Percentiles rank a stretch among this genome's conserved stretches.
phyloP scores from a whole-genome alignment of 331 rosid genomes.

The Acacia concinna region DNA sequence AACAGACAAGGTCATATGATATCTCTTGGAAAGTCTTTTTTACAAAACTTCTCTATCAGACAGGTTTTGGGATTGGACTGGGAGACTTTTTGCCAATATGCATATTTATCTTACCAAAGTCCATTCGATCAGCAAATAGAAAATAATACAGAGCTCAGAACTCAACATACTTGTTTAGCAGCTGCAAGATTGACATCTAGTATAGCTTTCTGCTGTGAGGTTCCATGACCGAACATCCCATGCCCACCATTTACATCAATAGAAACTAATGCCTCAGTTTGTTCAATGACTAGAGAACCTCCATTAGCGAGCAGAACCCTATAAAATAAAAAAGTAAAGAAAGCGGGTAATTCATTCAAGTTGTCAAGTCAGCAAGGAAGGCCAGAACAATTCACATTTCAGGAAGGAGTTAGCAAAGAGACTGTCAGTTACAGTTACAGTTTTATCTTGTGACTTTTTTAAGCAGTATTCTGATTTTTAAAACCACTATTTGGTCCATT shows the following conservation, averaged over 20 bases:
- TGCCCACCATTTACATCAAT: slow-evolving; percentile 97
- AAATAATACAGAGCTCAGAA: slow-evolving; percentile 30
- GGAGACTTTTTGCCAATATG: background rate
- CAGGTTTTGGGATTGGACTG: background rate
- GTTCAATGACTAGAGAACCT: slow-evolving; percentile 93
- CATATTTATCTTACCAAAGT: slow-evolving; percentile 22
- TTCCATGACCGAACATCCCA: slow-evolving; percentile 82
- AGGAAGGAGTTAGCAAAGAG: slow-evolving; percentile 4
- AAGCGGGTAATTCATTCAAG: slow-evolving; percentile 3
- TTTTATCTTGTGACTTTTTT: background rate
- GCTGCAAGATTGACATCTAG: slow-evolving; percentile 97
- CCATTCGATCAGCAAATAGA: slow-evolving; percentile 16
- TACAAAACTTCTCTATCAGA: background rate
- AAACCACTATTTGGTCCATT: background rate
- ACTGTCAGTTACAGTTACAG: background rate
- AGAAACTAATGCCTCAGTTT: slow-evolving; percentile 97
- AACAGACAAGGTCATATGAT: background rate
- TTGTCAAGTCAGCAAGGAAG: slow-evolving; percentile 8
- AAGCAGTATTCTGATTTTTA: slow-evolving; percentile 16
- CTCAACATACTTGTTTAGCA: slow-evolving; percentile 68
- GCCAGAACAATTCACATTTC: slow-evolving; percentile 14
- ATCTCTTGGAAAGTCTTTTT: background rate
- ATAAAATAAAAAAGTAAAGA: slow-evolving; percentile 36
- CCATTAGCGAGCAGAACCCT: slow-evolving; percentile 94
- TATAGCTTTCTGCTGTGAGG: slow-evolving; percentile 85